Evolutionary conservation across 495 filamentous ascomycete species (phyloP).

Genomic region (Letharia columbiana): DNA sequence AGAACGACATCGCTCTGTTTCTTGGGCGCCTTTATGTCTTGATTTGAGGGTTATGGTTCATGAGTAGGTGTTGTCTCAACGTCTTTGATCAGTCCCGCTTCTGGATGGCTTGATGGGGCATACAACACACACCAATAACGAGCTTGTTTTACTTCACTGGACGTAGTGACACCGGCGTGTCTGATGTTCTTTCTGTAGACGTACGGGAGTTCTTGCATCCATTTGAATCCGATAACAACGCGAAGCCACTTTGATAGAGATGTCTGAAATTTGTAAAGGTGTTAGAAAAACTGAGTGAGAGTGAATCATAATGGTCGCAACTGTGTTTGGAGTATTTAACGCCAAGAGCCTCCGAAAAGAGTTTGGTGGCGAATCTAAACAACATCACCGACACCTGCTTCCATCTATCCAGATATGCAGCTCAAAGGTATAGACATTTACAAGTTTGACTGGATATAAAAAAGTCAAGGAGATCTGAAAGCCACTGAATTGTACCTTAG

Average conservation of each 20-base stretch:
- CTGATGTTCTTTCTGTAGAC: no score
- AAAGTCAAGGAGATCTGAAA: background rate
- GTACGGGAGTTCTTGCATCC: no score
- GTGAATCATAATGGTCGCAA: no score
- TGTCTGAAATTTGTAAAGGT: no score
- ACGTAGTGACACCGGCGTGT: background rate
- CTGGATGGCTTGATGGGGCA: no score
- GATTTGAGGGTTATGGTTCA: background rate
- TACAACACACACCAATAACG: background rate
- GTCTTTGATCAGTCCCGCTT: background rate
- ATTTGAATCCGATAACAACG: no score
- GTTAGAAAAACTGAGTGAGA: no score
- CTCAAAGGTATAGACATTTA: background rate
- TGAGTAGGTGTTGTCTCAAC: background rate
- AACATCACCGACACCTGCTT: background rate
- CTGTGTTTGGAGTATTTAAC: no score
- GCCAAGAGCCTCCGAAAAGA: no score
- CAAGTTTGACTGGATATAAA: background rate
- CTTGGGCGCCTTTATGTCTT: background rate
- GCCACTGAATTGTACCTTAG: background rate
- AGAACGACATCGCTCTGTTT: background rate
- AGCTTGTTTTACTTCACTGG: background rate
- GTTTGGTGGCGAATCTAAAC: no score
- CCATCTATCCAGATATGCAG: background rate
- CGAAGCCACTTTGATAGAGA: no score